A percentile compares a stretch with the other conserved stretches of the same genome.
phyloP scores from a whole-genome alignment of 768 basidiomycete genomes.

The Mycena filopes region DNA sequence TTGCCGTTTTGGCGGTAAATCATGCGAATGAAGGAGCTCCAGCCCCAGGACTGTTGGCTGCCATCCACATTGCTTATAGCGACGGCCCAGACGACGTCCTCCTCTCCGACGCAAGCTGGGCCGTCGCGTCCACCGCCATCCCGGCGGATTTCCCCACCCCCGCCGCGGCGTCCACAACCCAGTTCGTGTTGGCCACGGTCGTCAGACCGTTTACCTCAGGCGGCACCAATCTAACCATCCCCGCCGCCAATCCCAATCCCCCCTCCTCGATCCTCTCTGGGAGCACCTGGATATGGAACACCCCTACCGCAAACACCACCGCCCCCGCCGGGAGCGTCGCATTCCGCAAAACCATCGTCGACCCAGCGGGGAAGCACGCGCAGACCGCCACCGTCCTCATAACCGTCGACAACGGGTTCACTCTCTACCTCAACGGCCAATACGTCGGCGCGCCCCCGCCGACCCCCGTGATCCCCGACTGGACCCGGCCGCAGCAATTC shows the following conservation, averaged over 20 bases:
- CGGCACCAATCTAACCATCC: not conserved
- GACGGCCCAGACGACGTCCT: not conserved
- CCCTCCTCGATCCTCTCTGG: not conserved
- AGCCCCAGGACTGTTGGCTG: constrained; percentile 15
- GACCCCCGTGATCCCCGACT: not conserved
- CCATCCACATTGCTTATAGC: constrained; percentile 8
- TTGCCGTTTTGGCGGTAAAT: constrained; percentile 10
- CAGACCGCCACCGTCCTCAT: constrained; percentile 7
- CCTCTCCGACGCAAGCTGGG: constrained; percentile 20
- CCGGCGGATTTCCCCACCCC: not conserved
- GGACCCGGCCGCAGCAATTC: not conserved
- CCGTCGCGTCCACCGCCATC: not conserved
- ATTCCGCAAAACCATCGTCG: constrained; percentile 22
- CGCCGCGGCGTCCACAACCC: not conserved
- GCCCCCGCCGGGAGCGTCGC: constrained; percentile 13
- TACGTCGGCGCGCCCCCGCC: constrained; percentile 4
- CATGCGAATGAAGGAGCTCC: not conserved
- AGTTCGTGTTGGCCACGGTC: not conserved
- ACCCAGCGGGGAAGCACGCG: constrained; percentile 10
- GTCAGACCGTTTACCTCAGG: constrained; percentile 3
- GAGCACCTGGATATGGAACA: constrained; percentile 24
- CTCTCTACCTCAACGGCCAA: constrained; percentile 15
- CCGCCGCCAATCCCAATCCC: not conserved
- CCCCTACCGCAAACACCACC: not conserved
- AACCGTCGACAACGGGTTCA: constrained; percentile 21